Evolutionary conservation across 2,329 filamentous ascomycete genomes (phyloP).

Genomic region (Aspergillus floridensis): DNA sequence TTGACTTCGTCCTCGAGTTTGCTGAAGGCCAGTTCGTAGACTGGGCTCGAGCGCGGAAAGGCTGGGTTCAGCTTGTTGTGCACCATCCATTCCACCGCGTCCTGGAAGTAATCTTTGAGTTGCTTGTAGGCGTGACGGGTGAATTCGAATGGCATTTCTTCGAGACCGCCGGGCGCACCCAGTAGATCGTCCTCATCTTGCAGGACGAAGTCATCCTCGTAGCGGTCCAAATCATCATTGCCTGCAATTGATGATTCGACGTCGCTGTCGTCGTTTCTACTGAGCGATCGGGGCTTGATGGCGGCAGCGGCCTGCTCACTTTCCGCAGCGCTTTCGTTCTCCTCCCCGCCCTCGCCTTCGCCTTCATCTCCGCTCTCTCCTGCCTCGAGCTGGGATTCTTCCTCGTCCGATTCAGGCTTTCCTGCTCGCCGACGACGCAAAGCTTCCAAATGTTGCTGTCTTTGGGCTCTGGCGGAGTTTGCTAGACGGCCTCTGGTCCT

Average conservation of each 20-base stretch:
- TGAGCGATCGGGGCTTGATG: constrained; percentile 12
- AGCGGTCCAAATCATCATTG: constrained; percentile 52
- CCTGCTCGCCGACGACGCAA: constrained; percentile 45
- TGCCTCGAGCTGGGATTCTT: constrained; percentile 21
- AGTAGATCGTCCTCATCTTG: constrained; percentile 60
- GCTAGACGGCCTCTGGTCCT: constrained; percentile 43
- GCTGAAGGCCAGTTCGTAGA: constrained; percentile 67
- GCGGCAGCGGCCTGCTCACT: constrained; percentile 14
- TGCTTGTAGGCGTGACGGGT: constrained; percentile 65
- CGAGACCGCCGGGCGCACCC: constrained; percentile 52
- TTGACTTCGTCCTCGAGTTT: constrained; percentile 70
- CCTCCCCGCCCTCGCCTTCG: constrained; percentile 17
- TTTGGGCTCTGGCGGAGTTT: constrained; percentile 39
- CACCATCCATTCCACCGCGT: constrained; percentile 76
- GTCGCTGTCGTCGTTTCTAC: constrained; percentile 29
- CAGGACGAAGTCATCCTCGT: constrained; percentile 64
- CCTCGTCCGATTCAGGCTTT: constrained; percentile 31
- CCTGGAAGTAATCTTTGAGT: constrained; percentile 68
- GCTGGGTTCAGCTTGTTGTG: constrained; percentile 73
- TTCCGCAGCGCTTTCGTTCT: constrained; percentile 16
- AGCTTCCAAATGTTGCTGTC: constrained; percentile 43
- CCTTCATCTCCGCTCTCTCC: constrained; percentile 23
- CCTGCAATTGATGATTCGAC: constrained; percentile 26
- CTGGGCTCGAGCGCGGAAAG: constrained; percentile 60
- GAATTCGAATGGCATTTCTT: constrained; percentile 66